Conservation (phyloP, 768 basidiomycete genomes). For the Podaxis sp. region DNA sequence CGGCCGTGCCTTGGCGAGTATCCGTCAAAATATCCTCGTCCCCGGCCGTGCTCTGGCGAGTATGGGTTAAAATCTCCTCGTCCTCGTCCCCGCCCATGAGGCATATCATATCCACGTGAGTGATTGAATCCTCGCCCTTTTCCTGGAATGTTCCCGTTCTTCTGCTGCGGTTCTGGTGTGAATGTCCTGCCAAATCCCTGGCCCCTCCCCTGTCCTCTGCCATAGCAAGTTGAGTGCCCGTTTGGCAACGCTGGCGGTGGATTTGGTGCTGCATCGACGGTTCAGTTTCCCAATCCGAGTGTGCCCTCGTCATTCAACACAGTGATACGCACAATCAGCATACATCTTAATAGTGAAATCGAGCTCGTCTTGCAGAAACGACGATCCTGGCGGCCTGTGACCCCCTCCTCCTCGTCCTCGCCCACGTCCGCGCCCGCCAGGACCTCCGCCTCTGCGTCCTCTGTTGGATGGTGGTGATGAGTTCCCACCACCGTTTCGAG, state of each 20-base stretch:
- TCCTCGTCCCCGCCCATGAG: slow-evolving; percentile 24
- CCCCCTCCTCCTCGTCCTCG: neutral
- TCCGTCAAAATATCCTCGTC: too few species aligned
- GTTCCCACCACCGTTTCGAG: neutral
- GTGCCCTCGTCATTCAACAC: neutral
- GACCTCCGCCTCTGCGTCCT: slow-evolving; percentile 3
- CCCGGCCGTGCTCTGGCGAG: slow-evolving; percentile 20
- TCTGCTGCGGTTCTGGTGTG: neutral
- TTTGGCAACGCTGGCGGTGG: neutral
- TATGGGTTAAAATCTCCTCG: slow-evolving; percentile 17
- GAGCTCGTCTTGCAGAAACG: slow-evolving; percentile 19
- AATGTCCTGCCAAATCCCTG: neutral
- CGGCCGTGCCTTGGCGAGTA: slow-evolving; percentile 20
- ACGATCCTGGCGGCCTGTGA: slow-evolving; percentile 12
- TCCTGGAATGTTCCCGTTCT: slow-evolving; percentile 8
- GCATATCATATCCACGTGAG: neutral
- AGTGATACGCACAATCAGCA: slow-evolving; percentile 20
- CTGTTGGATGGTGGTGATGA: neutral
- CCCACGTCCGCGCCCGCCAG: slow-evolving; percentile 10
- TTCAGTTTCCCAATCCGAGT: neutral
- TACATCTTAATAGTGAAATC: slow-evolving; percentile 20
- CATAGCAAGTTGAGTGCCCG: neutral
- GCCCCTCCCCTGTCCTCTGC: slow-evolving; percentile 13
- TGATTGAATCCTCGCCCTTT: neutral
- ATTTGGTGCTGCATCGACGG: neutral